Conservation (phyloP, 2,329 filamentous ascomycete genomes). For the Exserohilum rostratum region DNA sequence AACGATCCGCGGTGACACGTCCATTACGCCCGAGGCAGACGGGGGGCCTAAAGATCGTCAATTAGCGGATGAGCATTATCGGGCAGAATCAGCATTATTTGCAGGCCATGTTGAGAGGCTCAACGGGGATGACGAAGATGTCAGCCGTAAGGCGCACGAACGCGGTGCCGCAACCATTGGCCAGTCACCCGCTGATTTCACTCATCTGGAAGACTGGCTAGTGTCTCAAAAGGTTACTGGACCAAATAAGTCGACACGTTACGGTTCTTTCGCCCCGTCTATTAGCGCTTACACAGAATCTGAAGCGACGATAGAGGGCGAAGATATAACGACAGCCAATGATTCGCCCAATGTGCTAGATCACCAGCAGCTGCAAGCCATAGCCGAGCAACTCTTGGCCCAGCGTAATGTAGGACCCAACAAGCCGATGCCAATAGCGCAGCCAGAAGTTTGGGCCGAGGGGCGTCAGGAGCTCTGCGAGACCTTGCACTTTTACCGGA, state of each 20-base stretch:
- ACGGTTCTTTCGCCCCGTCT: background rate
- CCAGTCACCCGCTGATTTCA: background rate
- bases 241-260: background rate
- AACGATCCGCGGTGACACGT: background rate
- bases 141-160: background rate
- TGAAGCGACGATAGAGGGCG: constrained; percentile 8
- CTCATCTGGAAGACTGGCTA: background rate
- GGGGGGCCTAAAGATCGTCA: background rate
- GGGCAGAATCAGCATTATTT: background rate
- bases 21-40: background rate
- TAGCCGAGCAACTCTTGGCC: constrained; percentile 21
- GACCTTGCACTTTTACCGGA: constrained; percentile 66
- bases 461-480: constrained; percentile 67
- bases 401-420: constrained; percentile 29
- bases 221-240: background rate
- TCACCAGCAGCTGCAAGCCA: constrained; percentile 8
- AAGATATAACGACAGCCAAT: background rate
- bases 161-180: background rate
- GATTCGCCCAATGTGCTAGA: background rate
- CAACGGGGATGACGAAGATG: background rate
- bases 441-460: constrained; percentile 63
- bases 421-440: constrained; percentile 41
- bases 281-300: constrained; percentile 1
- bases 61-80: background rate
- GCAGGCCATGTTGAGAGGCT: background rate